phyloP scores from a whole-genome alignment of 805 yeast species.

The Myxozyma vanderwaltii region DNA sequence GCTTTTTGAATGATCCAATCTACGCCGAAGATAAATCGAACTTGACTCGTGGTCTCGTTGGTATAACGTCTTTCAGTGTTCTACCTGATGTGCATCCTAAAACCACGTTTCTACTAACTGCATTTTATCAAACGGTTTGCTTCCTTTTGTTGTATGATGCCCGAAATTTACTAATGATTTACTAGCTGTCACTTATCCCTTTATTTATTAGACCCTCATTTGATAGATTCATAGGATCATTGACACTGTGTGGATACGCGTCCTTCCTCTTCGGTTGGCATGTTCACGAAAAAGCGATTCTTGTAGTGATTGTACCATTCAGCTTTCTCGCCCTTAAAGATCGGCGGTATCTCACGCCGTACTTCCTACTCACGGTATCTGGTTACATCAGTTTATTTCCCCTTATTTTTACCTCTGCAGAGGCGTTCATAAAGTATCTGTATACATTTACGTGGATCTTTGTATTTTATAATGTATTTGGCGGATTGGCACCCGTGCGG shows the following conservation, averaged over 20 bases:
- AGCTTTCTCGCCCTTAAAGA: slow-evolving; percentile 71
- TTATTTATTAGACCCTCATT: slow-evolving; percentile 63
- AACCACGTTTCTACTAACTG: slow-evolving; percentile 73
- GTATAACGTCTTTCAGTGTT: slow-evolving; percentile 80
- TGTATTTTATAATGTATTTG: slow-evolving; percentile 69
- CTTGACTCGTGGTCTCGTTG: slow-evolving; percentile 82
- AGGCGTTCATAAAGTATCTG: slow-evolving; percentile 71
- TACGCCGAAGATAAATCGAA: slow-evolving; percentile 16
- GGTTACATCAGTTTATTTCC: slow-evolving; percentile 92
- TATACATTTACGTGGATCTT: slow-evolving; percentile 87
- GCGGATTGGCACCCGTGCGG: slow-evolving; percentile 48
- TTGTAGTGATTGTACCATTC: slow-evolving; percentile 84
- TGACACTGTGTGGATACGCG: slow-evolving; percentile 87
- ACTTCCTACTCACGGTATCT: slow-evolving; percentile 68
- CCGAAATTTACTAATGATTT: background rate
- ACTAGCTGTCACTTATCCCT: slow-evolving; percentile 24
- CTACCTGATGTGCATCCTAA: slow-evolving; percentile 80
- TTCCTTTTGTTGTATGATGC: background rate
- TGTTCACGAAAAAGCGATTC: slow-evolving; percentile 96
- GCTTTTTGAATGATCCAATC: slow-evolving; percentile 12
- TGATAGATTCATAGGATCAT: slow-evolving; percentile 76
- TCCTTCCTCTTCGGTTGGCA: slow-evolving; percentile 98
- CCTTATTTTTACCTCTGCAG: slow-evolving; percentile 74
- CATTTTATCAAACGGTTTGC: slow-evolving; percentile 74
- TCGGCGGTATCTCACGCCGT: slow-evolving; percentile 69